Base-by-base conservation (phyloP, 2,329 filamentous ascomycete genomes). In the Zopfia rhizophila region DNA sequence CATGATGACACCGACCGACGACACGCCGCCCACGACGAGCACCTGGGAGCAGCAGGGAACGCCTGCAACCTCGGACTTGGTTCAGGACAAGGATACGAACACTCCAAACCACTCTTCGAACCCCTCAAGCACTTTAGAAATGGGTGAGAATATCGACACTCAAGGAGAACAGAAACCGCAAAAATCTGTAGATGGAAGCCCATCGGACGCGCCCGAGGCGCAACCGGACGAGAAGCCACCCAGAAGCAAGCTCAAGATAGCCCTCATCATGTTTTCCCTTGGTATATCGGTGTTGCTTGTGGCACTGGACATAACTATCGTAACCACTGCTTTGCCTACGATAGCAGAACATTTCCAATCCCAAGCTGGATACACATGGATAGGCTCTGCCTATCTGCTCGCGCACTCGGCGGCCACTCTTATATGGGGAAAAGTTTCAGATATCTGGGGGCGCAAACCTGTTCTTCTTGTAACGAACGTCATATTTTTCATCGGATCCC, bases 381-480 rank as follows among this genome's bases (percentile, higher is more conserved):
- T 83, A 23, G 79, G 79, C 12, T 75, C 72, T 17, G 75, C 78
- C 6, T 82, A 81, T 49, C 60, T 80, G 2, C 72, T 82, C 14
- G 75, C 74, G 28, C 75, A 74, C 49, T 70, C 77, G 3, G 77
- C 78, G 1, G 69, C 79, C 14, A 80, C 81, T 2, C 82, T 82
- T 2, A 74, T 82, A 22, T 86, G 83, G 82, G 82, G 83, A 16
- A 86, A 86, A 59, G 70, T 86, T 16, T 83, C 81, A 31, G 86
- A 88, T 54, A 87, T 88, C 46, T 88, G 82, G 72, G 85, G 86
- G 2, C 76, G 86, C 28, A 89, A 88, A 57, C 80, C 79, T 10
- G 78, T 86, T 36, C 71, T 88, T 21, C 70, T 88, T 11, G 56
- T 80, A 3, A 83, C 83, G 13, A 85, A 86, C 47, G 69, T 78